Conservation (phyloP, 805 yeast genomes). For the Myxozyma neotropica region DNA sequence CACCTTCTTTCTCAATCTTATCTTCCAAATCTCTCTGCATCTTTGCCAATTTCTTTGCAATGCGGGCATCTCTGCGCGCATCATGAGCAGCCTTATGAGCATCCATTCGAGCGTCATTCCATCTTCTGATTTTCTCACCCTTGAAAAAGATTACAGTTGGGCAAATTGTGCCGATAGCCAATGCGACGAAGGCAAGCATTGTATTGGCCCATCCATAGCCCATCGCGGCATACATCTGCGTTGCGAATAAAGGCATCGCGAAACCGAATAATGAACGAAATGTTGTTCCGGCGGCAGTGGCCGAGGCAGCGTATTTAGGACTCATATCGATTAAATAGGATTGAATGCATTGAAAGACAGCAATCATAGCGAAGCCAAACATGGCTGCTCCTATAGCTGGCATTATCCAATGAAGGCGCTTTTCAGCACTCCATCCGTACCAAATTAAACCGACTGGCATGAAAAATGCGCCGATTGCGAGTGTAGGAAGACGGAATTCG, state of each 20-base stretch:
- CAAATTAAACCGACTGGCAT: constrained; percentile 64
- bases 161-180: too few species aligned
- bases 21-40: too few species aligned
- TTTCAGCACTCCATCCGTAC: constrained; percentile 72
- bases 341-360: constrained; percentile 66
- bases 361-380: constrained; percentile 61
- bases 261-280: constrained; percentile 70
- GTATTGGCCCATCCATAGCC: constrained; percentile 81
- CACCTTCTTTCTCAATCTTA: too few species aligned
- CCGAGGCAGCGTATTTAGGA: constrained; percentile 72
- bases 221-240: constrained; percentile 75
- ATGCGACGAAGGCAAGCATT: constrained; percentile 61
- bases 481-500: constrained; percentile 59
- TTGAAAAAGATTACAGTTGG: too few species aligned
- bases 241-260: constrained; percentile 80
- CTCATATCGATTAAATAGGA: constrained; percentile 71
- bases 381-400: constrained; percentile 63
- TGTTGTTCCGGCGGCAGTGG: constrained; percentile 73
- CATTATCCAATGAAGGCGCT: constrained; percentile 60
- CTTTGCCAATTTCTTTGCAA: too few species aligned
- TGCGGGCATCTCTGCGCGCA: too few species aligned
- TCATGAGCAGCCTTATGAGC: too few species aligned
- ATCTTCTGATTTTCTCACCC: too few species aligned
- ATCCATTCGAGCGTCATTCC: too few species aligned
- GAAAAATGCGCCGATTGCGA: constrained; percentile 53